Conservation (phyloP, 768 basidiomycete genomes). For the Russula compacta region DNA sequence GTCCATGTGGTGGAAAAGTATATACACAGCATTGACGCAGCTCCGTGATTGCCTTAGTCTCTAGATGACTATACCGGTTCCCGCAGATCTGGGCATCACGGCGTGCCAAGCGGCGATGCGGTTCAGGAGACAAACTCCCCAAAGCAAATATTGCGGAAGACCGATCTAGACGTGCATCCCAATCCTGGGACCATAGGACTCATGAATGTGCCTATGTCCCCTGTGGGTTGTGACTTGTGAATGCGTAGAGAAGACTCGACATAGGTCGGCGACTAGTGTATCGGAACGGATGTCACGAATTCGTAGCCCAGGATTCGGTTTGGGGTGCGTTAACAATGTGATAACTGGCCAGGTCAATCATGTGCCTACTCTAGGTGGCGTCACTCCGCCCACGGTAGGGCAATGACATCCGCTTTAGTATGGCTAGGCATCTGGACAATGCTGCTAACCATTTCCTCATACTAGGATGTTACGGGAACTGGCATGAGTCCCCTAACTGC, state of each 20-base stretch:
- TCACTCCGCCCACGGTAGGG: background rate
- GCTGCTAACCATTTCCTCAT: background rate
- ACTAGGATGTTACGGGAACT: background rate
- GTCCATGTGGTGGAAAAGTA: background rate
- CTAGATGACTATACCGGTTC: background rate
- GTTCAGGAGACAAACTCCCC: background rate
- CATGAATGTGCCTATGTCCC: background rate
- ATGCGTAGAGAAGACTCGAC: constrained; percentile 41
- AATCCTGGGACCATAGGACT: background rate
- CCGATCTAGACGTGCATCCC: background rate
- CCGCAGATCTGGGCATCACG: background rate
- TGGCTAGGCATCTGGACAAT: too few relatives aligned
- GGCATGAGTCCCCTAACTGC: background rate
- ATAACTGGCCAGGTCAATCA: background rate
- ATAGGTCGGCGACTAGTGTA: background rate
- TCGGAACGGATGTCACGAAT: background rate
- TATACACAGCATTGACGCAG: background rate
- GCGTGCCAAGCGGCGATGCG: background rate
- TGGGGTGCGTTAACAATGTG: background rate
- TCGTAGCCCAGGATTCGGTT: background rate
- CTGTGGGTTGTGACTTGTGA: constrained; percentile 24
- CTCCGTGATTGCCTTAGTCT: background rate
- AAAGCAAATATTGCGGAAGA: background rate
- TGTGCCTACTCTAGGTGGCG: background rate
- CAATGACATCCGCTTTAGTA: background rate